Evolutionary conservation across 2,329 filamentous ascomycete genomes (phyloP).

Genomic region (Alternaria arborescens): DNA sequence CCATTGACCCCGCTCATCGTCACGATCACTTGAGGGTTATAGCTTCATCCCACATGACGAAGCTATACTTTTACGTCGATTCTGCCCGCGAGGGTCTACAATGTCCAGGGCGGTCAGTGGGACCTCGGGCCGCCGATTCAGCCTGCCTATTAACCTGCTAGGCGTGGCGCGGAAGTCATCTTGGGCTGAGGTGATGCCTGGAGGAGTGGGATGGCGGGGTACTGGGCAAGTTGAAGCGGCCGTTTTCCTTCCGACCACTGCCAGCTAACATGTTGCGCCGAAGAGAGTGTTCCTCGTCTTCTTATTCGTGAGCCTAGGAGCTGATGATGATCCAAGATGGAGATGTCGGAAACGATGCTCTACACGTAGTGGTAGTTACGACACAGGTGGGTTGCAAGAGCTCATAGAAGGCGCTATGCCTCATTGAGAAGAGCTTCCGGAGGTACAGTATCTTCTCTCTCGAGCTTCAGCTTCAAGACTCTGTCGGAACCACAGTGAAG

Average conservation of each 20-base stretch:
- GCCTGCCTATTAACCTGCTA: constrained; percentile 40
- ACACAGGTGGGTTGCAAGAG: constrained; percentile 9
- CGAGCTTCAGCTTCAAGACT: constrained; percentile 19
- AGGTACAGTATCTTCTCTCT: constrained; percentile 22
- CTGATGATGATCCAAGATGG: constrained; percentile 20
- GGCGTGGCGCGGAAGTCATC: constrained; percentile 17
- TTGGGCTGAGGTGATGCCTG: constrained; percentile 17
- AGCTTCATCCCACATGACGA: constrained; percentile 33
- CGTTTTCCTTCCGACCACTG: constrained; percentile 1
- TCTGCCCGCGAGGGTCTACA: constrained; percentile 40
- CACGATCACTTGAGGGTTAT: constrained; percentile 23
- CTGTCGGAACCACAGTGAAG: constrained; percentile 27
- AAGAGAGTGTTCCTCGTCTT: constrained; percentile 20
- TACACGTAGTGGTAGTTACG: constrained; percentile 15
- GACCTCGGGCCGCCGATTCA: constrained; percentile 47
- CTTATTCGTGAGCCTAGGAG: constrained; percentile 28
- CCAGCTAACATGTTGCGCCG: constrained; percentile 7
- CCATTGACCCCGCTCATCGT: constrained; percentile 26
- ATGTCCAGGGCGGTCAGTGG: constrained; percentile 48
- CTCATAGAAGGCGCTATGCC: constrained; percentile 20
- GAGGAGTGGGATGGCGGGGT: constrained; percentile 25
- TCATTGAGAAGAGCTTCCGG: constrained; percentile 31
- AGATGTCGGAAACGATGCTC: constrained; percentile 28
- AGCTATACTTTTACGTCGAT: constrained; percentile 33
- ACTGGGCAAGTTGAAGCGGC: constrained; percentile 26